These are phyloP conservation scores for Lunularia cruciata DNA, from an alignment of 225 moss, liverwort and hornwort species.

Conservation along the genomic window DNA sequence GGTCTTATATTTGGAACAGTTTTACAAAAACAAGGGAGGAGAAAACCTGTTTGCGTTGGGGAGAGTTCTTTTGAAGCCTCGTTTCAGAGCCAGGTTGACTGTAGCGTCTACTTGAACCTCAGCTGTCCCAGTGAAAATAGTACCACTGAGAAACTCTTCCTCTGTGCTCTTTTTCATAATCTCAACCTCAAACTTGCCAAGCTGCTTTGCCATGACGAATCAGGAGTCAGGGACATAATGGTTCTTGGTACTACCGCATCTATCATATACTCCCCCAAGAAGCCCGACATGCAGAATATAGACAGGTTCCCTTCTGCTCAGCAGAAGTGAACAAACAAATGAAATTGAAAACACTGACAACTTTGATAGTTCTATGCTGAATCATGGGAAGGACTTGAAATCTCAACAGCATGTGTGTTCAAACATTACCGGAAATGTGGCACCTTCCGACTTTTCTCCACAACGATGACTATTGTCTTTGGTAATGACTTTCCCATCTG, in stretches of 20 bases:
- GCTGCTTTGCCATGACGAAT: constrained; percentile 40
- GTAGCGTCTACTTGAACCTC: constrained; percentile 27
- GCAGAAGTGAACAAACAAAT: no score
- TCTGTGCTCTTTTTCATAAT: constrained; percentile 57
- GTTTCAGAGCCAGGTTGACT: constrained; percentile 36
- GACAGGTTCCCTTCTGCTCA: no score
- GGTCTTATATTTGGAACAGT: no score
- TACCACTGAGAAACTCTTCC: constrained; percentile 63
- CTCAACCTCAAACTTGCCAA: constrained; percentile 83
- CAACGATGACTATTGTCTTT: constrained; percentile 58
- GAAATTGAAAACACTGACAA: no score
- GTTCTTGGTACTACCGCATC: no score
- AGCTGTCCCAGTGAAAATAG: constrained; percentile 45
- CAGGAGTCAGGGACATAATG: not conserved
- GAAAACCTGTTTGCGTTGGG: constrained; percentile 38
- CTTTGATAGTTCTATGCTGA: no score
- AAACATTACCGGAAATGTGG: constrained; percentile 52
- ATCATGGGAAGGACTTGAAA: not conserved
- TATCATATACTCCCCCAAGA: no score
- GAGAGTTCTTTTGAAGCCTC: constrained; percentile 39
- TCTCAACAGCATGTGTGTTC: not conserved
- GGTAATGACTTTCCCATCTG: constrained; percentile 58
- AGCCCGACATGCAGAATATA: no score
- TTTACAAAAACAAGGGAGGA: not conserved
- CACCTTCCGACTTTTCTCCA: constrained; percentile 66